phyloP scores from a whole-genome alignment of 805 yeast genomes.

The Ogataea haglerorum region DNA sequence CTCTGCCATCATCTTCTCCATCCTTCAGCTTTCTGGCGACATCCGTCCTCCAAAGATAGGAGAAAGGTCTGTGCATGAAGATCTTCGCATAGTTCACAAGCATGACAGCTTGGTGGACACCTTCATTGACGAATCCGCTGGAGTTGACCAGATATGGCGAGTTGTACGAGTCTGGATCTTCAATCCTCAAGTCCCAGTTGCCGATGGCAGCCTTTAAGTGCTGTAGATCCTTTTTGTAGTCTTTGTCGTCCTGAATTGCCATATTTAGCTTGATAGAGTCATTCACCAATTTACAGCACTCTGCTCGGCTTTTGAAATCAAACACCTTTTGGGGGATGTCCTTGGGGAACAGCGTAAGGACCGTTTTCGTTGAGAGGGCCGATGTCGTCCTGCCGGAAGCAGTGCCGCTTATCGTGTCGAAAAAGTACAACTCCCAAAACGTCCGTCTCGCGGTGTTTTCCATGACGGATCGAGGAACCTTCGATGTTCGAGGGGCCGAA shows the following conservation, averaged over 20 bases:
- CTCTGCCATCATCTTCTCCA: slow-evolving; percentile 32
- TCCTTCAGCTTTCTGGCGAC: slow-evolving; percentile 38
- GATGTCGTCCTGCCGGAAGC: slow-evolving; percentile 49
- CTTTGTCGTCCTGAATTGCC: slow-evolving; percentile 39
- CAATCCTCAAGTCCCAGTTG: slow-evolving; percentile 47
- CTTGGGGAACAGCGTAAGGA: slow-evolving; percentile 40
- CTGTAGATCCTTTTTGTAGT: slow-evolving; percentile 35
- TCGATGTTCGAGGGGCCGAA: slow-evolving; percentile 17
- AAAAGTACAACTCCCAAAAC: slow-evolving; percentile 51
- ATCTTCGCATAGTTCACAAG: slow-evolving; percentile 50
- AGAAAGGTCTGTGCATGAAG: slow-evolving; percentile 53
- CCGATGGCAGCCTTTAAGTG: slow-evolving; percentile 46
- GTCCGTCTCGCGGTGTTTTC: slow-evolving; percentile 41
- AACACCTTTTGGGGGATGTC: slow-evolving; percentile 35
- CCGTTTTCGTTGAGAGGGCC: slow-evolving; percentile 33
- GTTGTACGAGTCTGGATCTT: slow-evolving; percentile 40
- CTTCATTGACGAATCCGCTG: slow-evolving; percentile 48
- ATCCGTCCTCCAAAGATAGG: slow-evolving; percentile 50
- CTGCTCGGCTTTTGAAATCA: slow-evolving; percentile 47
- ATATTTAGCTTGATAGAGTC: slow-evolving; percentile 48
- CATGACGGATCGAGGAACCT: slow-evolving; percentile 22
- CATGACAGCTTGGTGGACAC: slow-evolving; percentile 49
- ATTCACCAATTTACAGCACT: slow-evolving; percentile 45
- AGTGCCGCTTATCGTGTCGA: slow-evolving; percentile 51
- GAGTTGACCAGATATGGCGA: slow-evolving; percentile 42